Conservation (phyloP, 306 rosid species). For the Quercus suber region DNA sequence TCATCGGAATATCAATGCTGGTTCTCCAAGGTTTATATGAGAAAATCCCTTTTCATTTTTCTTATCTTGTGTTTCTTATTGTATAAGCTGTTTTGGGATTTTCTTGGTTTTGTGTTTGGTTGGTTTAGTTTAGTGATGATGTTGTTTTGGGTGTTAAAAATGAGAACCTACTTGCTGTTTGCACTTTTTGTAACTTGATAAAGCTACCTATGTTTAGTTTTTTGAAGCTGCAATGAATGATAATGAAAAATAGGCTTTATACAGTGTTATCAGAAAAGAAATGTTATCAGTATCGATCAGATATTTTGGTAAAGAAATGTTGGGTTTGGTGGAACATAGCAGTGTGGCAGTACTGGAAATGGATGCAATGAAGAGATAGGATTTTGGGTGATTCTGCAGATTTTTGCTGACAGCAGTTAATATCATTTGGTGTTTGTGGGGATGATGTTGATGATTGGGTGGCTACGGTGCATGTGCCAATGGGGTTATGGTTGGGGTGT, state of each 20-base stretch:
- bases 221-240: neutral
- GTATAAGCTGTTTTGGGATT: neutral
- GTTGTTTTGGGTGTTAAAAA: neutral
- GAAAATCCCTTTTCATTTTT: neutral
- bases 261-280: neutral
- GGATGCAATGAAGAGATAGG: neutral
- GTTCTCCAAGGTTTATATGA: slow-evolving; percentile 56
- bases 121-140: neutral
- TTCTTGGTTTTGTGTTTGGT: neutral
- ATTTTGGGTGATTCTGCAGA: neutral
- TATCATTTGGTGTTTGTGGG: neutral
- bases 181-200: neutral
- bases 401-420: neutral
- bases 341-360: neutral
- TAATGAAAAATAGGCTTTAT: neutral
- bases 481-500: neutral
- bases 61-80: neutral
- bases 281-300: neutral
- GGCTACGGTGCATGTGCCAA: neutral
- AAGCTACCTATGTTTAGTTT: neutral
- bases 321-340: neutral
- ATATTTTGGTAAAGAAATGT: neutral
- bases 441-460: neutral
- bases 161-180: neutral
- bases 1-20: slow-evolving; percentile 74